Conservation (phyloP, 345 rosid genomes). For the Citrus inodora region DNA sequence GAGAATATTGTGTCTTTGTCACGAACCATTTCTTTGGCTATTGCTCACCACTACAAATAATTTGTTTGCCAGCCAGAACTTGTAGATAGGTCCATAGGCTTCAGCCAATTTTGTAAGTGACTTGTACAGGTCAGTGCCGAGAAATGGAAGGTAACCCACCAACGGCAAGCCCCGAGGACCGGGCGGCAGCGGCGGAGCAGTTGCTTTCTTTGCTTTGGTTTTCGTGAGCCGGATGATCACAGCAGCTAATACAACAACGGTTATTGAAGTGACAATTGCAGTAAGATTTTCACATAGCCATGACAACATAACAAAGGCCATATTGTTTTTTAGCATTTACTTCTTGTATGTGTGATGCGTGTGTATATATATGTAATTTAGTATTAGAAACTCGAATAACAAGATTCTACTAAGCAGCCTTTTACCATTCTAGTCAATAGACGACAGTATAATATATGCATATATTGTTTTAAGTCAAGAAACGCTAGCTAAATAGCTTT, state of each 20-base stretch:
- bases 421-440: no score
- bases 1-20: constrained; percentile 33
- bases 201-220: not conserved
- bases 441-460: no score
- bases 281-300: not conserved
- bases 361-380: no score
- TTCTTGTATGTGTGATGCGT: no score
- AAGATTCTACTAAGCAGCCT: no score
- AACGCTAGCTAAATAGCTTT: no score
- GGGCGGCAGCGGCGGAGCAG: not conserved
- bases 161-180: constrained; percentile 22
- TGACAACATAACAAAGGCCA: not conserved
- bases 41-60: constrained; percentile 21
- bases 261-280: not conserved
- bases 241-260: not conserved
- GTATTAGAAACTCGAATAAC: no score
- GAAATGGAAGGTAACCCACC: constrained; percentile 25
- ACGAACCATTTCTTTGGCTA: constrained; percentile 31
- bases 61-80: constrained; percentile 17
- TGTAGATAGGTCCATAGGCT: constrained; percentile 16
- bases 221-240: not conserved
- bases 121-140: constrained; percentile 24
- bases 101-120: constrained; percentile 18
- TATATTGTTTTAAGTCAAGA: no score
- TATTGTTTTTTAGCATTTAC: no score